Conservation (phyloP, 139 green algal genomes). For the Protoeuglena noctilucae region DNA sequence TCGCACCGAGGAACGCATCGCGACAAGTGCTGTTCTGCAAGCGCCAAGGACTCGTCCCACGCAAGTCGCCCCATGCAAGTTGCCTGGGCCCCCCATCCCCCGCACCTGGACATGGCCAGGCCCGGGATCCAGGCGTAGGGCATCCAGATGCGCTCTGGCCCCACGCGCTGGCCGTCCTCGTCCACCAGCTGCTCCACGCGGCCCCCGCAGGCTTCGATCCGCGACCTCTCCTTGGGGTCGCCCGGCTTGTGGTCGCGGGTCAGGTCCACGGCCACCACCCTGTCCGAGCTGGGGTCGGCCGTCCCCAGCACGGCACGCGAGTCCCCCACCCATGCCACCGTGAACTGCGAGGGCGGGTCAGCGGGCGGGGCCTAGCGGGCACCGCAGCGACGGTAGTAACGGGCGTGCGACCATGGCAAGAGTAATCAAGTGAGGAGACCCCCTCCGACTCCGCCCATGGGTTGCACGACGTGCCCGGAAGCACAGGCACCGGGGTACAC, state of each 20-base stretch:
- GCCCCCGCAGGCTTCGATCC: slow-evolving; percentile 53
- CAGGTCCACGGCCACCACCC: slow-evolving; percentile 42
- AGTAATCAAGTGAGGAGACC: no score
- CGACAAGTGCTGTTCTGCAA: no score
- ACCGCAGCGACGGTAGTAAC: no score
- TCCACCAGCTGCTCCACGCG: slow-evolving; percentile 60
- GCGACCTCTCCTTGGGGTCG: slow-evolving; percentile 37
- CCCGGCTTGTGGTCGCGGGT: slow-evolving; percentile 82
- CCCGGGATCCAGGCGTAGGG: slow-evolving; percentile 57
- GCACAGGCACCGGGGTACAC: not conserved
- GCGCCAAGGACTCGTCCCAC: no score
- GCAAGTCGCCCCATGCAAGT: no score
- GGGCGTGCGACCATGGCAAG: no score
- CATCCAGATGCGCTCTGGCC: slow-evolving; percentile 65
- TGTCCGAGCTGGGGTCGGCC: slow-evolving; percentile 6
- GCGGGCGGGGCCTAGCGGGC: no score
- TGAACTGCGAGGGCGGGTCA: no score
- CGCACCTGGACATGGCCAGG: slow-evolving; percentile 78
- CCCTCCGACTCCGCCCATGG: no score
- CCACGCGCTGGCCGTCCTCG: slow-evolving; percentile 51
- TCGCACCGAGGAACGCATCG: no score
- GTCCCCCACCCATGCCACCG: slow-evolving; percentile 75
- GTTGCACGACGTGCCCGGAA: no score
- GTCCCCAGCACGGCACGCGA: slow-evolving; percentile 42
- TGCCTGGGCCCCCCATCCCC: no score